Conservation (phyloP, 2,329 filamentous ascomycete genomes). For the Colletotrichum chlorophyti region DNA sequence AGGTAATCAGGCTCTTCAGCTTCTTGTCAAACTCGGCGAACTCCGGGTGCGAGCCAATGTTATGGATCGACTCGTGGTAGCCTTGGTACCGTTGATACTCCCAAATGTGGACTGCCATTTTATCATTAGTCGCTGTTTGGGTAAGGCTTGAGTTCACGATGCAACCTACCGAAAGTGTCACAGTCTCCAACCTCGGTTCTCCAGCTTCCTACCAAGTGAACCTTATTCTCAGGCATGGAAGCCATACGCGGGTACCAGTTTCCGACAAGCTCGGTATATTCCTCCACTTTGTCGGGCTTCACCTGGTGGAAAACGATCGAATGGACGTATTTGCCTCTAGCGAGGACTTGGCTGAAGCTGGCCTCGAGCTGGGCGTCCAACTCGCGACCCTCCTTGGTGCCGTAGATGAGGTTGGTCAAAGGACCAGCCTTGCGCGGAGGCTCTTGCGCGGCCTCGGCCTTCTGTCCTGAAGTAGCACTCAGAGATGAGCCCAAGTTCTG, state of each 20-base stretch:
- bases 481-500: slow-evolving; percentile 71
- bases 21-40: slow-evolving; percentile 84
- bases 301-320: slow-evolving; percentile 97
- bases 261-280: slow-evolving; percentile 90
- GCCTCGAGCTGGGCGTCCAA: slow-evolving; percentile 95
- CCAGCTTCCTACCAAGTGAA: slow-evolving; percentile 97
- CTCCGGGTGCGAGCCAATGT: slow-evolving; percentile 82
- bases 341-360: slow-evolving; percentile 93
- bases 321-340: slow-evolving; percentile 97
- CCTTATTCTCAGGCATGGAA: slow-evolving; percentile 83
- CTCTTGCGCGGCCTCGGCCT: slow-evolving; percentile 64
- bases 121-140: slow-evolving; percentile 19
- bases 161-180: slow-evolving; percentile 84
- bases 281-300: slow-evolving; percentile 92
- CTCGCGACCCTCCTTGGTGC: slow-evolving; percentile 92
- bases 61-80: slow-evolving; percentile 90
- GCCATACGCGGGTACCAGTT: slow-evolving; percentile 94
- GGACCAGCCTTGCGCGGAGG: slow-evolving; percentile 72
- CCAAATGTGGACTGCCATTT: slow-evolving; percentile 91
- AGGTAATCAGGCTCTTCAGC: slow-evolving; percentile 83
- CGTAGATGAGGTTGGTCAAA: slow-evolving; percentile 90
- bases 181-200: slow-evolving; percentile 96
- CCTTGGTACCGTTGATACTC: slow-evolving; percentile 98
- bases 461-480: slow-evolving; percentile 59
- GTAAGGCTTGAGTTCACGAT: not conserved